These are phyloP conservation scores for Aspergillus ustus DNA, from an alignment of 2,329 filamentous ascomycete genomes.

Conservation along the genomic window DNA sequence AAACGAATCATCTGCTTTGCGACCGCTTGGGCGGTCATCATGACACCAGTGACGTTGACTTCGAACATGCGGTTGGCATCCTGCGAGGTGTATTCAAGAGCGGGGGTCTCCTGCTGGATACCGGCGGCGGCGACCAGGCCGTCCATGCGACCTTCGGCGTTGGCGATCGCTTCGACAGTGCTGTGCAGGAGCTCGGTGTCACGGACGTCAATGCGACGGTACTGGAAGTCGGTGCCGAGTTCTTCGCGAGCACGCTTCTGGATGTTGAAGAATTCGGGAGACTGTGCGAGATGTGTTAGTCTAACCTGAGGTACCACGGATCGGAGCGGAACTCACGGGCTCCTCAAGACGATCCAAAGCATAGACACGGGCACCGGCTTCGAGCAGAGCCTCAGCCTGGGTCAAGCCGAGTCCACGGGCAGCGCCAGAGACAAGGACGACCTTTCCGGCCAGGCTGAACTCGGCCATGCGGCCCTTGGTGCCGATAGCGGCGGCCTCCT, in stretches of 20 bases:
- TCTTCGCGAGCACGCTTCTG: conserved; percentile 66
- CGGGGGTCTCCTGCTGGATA: conserved; percentile 78
- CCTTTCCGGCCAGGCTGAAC: conserved; percentile 73
- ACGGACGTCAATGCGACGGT: conserved; percentile 80
- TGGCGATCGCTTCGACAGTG: conserved; percentile 70
- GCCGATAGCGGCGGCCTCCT: conserved; percentile 37
- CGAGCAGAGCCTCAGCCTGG: conserved; percentile 72
- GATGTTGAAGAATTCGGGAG: conserved; percentile 66
- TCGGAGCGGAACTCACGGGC: conserved; percentile 32
- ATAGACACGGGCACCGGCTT: conserved; percentile 70
- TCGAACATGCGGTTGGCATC: conserved; percentile 67
- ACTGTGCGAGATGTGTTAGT: conserved; percentile 31
- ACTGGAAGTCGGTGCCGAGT: conserved; percentile 70
- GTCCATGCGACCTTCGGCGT: conserved; percentile 73
- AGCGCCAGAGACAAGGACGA: conserved; percentile 73
- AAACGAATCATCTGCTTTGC: conserved; percentile 68
- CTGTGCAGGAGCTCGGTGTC: conserved; percentile 70
- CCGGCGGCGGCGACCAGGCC: conserved; percentile 76
- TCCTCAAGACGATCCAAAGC: conserved; percentile 49
- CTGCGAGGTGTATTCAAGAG: conserved; percentile 73
- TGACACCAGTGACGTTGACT: conserved; percentile 64
- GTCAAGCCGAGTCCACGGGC: conserved; percentile 74
- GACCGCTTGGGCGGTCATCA: conserved; percentile 67
- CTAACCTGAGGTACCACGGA: background rate
- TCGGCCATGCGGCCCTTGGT: conserved; percentile 62